Base-by-base conservation (phyloP, 768 basidiomycete species). In the Lentinus brumalis region DNA sequence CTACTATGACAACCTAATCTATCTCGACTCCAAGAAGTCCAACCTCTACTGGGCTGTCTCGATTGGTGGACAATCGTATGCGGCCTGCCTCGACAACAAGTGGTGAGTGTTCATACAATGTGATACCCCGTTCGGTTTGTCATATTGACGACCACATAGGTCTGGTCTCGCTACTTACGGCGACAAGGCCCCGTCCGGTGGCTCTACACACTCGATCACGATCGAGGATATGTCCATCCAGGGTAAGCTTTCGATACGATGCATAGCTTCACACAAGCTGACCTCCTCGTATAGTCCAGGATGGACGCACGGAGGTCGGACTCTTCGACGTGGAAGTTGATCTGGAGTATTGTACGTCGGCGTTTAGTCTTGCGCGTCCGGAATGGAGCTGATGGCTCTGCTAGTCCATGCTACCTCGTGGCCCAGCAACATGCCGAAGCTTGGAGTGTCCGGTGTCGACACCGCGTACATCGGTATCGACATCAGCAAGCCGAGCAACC, bases 1-100 rank as follows among this genome's bases (percentile, higher is more conserved):
- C 44, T 63, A 63, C 32, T 44, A 40, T 35, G 57, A 59, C 42
- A 32, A 63, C 50, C 47, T 63, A 9, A 29, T 63, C 38, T 63
- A 63, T 29, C 40, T 56, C 42, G 50, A 63, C 57, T 30, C 47
- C 21, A 56, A 42, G 49, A 53, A 51, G 57, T 53, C 57, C 18
- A 30, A 38, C 16, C 57, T 63, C 29, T 63, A 63, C 44, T 18
- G 46, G 14, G 57, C 62, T 4, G 21, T 63, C 30, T 53, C 50
- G 42, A 15, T 46, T 18, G 32, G 40, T 8, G 21, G 32, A 8
- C 26, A 63, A 38, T 55, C 62, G 5, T 63, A 59, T 41, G 57
- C 53, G 14, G 62, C 49, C 7, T 49, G 42, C 38, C 58, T 63
- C 26, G 57, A 63, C 57, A 52, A 56, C 50, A 29, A 59, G 50